A percentile compares a stretch with the other conserved stretches of the same genome.
Conservation (phyloP, 495 filamentous ascomycete genomes). For the Penicillium lagena region DNA sequence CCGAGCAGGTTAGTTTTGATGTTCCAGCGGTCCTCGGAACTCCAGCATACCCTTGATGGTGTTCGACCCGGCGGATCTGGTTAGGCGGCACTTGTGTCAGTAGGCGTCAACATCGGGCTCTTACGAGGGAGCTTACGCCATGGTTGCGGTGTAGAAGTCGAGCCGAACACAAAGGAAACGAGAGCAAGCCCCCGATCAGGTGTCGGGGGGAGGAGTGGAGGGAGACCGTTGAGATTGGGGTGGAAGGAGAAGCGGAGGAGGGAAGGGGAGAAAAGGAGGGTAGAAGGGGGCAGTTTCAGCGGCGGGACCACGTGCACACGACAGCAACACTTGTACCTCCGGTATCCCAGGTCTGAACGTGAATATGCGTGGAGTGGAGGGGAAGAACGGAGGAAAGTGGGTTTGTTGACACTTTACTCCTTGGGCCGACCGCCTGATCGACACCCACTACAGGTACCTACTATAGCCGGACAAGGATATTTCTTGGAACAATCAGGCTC, state of each 20-base stretch:
- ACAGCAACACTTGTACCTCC: not conserved
- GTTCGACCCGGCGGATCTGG: constrained; percentile 45
- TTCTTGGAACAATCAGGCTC: constrained; percentile 1
- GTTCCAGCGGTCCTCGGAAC: not conserved
- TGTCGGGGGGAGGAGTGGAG: constrained; percentile 10
- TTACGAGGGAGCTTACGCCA: constrained; percentile 39
- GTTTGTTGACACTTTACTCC: constrained; percentile 14
- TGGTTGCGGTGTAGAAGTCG: constrained; percentile 16
- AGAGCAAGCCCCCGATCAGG: constrained; percentile 19
- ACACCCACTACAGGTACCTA: not conserved
- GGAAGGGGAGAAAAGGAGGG: constrained; percentile 1
- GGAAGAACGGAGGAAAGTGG: constrained; percentile 3
- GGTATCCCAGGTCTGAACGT: not conserved
- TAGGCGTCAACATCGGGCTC: constrained; percentile 1
- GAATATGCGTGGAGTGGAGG: not conserved
- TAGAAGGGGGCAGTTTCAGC: too few relatives aligned
- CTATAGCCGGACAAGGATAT: constrained; percentile 5
- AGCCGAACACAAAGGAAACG: not conserved
- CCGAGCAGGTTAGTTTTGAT: constrained; percentile 10
- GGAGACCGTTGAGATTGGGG: not conserved
- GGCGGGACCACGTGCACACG: too few relatives aligned
- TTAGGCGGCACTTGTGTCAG: constrained; percentile 2
- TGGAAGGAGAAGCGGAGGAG: constrained; percentile 21
- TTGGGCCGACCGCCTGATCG: constrained; percentile 12
- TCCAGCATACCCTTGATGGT: constrained; percentile 61